These are phyloP conservation scores for Dothiorella sarmentorum DNA, from an alignment of 2,329 filamentous ascomycete genomes.

Conservation along the genomic window DNA sequence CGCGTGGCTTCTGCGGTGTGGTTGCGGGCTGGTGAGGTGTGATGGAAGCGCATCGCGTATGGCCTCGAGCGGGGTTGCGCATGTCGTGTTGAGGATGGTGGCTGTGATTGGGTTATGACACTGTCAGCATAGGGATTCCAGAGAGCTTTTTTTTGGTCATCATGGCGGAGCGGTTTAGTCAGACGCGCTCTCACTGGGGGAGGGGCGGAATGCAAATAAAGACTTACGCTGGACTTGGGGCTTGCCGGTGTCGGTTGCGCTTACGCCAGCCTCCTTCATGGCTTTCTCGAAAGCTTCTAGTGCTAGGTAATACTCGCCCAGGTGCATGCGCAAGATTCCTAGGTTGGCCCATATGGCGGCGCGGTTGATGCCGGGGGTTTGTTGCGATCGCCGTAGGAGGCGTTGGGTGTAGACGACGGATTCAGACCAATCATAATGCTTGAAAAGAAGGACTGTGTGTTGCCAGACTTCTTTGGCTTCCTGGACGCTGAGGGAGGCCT, in stretches of 20 bases:
- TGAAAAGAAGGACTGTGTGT: constrained; percentile 12
- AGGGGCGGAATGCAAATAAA: not conserved
- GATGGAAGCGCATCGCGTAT: no score
- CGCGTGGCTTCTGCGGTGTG: not conserved
- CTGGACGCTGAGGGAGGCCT: not conserved
- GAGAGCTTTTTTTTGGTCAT: not conserved
- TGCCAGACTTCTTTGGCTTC: constrained; percentile 11
- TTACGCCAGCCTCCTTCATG: not conserved
- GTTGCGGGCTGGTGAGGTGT: not conserved
- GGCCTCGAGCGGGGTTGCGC: not conserved
- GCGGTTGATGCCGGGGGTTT: not conserved
- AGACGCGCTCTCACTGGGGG: not conserved
- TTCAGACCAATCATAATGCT: constrained; percentile 5
- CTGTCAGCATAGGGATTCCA: not conserved
- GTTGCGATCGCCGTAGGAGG: not conserved
- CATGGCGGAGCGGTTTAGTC: not conserved
- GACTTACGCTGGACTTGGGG: not conserved
- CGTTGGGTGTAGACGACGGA: constrained; percentile 5
- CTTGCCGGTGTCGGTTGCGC: not conserved
- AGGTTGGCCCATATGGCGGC: constrained; percentile 16
- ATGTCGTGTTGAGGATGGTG: not conserved
- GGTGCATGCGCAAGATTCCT: constrained; percentile 12
- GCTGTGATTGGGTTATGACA: not conserved
- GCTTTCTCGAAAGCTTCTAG: constrained; percentile 9
- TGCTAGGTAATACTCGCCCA: constrained; percentile 6